These are phyloP conservation scores for Cryptosporidium ubiquitum DNA, from an alignment of 169 alveolate genomes.

Conservation along the genomic window DNA sequence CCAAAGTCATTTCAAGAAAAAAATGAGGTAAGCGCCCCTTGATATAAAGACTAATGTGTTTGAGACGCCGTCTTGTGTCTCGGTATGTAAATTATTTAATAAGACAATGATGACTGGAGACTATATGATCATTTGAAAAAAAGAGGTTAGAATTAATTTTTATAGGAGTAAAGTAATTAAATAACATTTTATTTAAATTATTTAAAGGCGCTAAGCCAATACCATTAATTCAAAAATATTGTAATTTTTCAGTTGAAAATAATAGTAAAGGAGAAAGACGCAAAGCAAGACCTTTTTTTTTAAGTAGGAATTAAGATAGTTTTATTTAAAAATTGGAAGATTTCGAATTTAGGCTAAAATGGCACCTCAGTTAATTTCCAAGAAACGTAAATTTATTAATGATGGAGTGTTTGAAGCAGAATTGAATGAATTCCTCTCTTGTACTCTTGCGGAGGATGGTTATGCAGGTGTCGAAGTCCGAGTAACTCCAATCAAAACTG, in stretches of 20 bases:
- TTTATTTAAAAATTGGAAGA: conserved; percentile 1
- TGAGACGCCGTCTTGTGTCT: conserved; percentile 60
- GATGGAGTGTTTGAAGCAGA: conserved; percentile 99
- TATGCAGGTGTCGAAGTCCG: conserved; percentile 98
- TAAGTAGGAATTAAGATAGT: background rate
- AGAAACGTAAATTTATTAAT: conserved; percentile 94
- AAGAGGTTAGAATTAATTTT: background rate
- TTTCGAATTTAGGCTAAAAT: conserved; percentile 23
- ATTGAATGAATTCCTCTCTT: conserved; percentile 96
- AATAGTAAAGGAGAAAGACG: background rate
- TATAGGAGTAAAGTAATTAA: background rate
- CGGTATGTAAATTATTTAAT: background rate
- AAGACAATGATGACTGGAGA: conserved; percentile 12
- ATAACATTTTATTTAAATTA: background rate
- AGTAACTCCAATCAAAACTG: conserved; percentile 93
- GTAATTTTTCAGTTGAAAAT: background rate
- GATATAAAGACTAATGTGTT: background rate
- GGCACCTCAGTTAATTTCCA: conserved; percentile 83
- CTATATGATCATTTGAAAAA: background rate
- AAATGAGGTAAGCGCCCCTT: background rate
- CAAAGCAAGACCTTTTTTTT: background rate
- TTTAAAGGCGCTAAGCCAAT: conserved; percentile 7
- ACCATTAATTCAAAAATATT: background rate
- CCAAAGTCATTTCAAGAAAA: background rate
- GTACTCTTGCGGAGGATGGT: conserved; percentile 97